Conservation (phyloP, 371 early-diverging fungal genomes). For the Rhizopus arrhizus region DNA sequence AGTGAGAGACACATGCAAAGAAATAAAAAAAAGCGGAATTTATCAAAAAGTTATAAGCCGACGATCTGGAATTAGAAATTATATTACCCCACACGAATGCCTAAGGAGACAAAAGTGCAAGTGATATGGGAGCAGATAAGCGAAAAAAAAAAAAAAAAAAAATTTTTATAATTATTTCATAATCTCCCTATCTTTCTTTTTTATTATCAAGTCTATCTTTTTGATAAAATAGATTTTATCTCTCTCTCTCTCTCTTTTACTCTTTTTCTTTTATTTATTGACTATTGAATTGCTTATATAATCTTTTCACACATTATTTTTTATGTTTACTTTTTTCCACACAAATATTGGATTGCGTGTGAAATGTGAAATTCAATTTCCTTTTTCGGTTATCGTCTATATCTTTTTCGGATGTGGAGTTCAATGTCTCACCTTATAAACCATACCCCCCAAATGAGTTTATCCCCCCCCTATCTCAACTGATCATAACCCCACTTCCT, state of each 20-base stretch:
- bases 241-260: background rate
- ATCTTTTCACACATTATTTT: too few relatives aligned
- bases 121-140: background rate
- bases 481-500: slow-evolving; percentile 3
- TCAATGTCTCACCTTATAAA: background rate
- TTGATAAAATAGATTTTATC: background rate
- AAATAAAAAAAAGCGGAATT: background rate
- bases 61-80: slow-evolving; percentile 1
- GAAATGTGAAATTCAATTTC: background rate
- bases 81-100: slow-evolving; percentile 1
- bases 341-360: background rate
- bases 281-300: too few relatives aligned
- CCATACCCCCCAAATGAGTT: background rate
- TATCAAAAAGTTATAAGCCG: background rate
- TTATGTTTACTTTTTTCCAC: too few relatives aligned
- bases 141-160: background rate
- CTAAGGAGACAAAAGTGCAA: background rate
- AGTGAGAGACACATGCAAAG: background rate
- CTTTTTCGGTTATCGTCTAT: slow-evolving; percentile 2
- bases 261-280: too few relatives aligned
- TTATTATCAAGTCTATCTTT: background rate
- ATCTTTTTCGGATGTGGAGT: slow-evolving; percentile 3
- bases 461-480: background rate
- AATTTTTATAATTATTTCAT: too few relatives aligned
- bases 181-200: background rate